Evolutionary conservation across 352 stramenopile species (phyloP).

Genomic region (Phytophthora vignae): DNA sequence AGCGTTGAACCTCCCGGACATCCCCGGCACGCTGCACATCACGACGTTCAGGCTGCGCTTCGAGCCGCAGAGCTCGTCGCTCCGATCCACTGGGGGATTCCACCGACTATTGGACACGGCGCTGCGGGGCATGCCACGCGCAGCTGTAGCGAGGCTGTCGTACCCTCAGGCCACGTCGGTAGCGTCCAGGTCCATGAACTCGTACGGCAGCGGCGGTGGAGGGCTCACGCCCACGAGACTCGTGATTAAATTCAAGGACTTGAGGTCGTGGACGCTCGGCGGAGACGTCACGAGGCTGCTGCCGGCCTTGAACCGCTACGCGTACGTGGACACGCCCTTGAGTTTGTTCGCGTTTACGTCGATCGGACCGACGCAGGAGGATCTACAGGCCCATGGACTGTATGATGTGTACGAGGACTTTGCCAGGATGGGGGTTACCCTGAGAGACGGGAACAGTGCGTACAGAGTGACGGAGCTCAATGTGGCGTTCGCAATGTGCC

Average conservation of each 20-base stretch:
- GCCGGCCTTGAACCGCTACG: slow-evolving; percentile 72
- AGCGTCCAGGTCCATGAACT: slow-evolving; percentile 38
- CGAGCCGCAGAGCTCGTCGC: slow-evolving; percentile 58
- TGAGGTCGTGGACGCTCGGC: slow-evolving; percentile 72
- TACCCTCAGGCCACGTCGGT: slow-evolving; percentile 64
- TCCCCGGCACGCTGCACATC: slow-evolving; percentile 69
- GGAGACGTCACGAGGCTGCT: slow-evolving; percentile 74
- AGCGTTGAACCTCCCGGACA: slow-evolving; percentile 45
- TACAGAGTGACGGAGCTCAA: slow-evolving; percentile 79
- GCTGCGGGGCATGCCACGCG: slow-evolving; percentile 67
- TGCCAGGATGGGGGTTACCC: slow-evolving; percentile 71
- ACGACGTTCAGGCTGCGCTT: slow-evolving; percentile 80
- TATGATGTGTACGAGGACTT: slow-evolving; percentile 80
- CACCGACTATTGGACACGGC: slow-evolving; percentile 71
- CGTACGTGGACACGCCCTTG: slow-evolving; percentile 76
- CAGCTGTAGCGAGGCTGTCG: slow-evolving; percentile 67
- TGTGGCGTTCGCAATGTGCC: slow-evolving; percentile 70
- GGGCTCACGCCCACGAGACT: slow-evolving; percentile 53
- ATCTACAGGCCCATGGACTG: slow-evolving; percentile 60
- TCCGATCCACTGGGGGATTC: slow-evolving; percentile 52
- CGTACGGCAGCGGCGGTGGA: slow-evolving; percentile 19
- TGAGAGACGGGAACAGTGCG: slow-evolving; percentile 36
- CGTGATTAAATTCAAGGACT: slow-evolving; percentile 85
- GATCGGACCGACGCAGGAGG: slow-evolving; percentile 31
- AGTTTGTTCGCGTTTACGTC: slow-evolving; percentile 75